Conservation (phyloP, 805 yeast genomes). For the Scheffersomyces coipomensis region DNA sequence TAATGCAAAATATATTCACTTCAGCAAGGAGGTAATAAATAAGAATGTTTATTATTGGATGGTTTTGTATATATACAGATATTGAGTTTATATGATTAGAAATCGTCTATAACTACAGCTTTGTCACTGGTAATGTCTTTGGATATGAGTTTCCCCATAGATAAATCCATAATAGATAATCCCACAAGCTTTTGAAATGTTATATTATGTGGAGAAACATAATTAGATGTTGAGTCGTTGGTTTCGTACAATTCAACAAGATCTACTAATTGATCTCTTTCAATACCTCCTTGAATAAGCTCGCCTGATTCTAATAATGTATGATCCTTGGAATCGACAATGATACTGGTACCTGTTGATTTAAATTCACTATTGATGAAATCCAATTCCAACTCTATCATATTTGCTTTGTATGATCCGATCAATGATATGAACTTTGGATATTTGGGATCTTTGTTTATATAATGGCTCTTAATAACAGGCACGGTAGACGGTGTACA, state of each 20-base stretch:
- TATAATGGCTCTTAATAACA: conserved; percentile 31
- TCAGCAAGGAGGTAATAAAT: too few relatives aligned
- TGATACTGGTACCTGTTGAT: conserved; percentile 36
- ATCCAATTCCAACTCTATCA: conserved; percentile 57
- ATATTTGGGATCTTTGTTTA: conserved; percentile 23
- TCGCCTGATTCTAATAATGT: conserved; percentile 65
- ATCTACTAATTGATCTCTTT: conserved; percentile 42
- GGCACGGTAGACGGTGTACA: conserved; percentile 60
- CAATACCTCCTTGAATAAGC: conserved; percentile 45
- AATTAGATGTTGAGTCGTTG: neutral
- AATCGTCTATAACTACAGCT: conserved; percentile 7
- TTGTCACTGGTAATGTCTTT: conserved; percentile 13
- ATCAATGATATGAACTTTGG: conserved; percentile 52
- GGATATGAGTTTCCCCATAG: conserved; percentile 46
- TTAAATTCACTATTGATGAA: conserved; percentile 33
- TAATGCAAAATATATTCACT: too few relatives aligned
- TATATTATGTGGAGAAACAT: conserved; percentile 21
- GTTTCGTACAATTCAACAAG: conserved; percentile 37
- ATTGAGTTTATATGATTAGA: too few relatives aligned
- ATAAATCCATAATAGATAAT: conserved; percentile 61
- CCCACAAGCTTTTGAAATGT: conserved; percentile 60
- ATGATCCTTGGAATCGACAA: conserved; percentile 62
- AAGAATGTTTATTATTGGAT: too few relatives aligned
- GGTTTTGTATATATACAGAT: too few relatives aligned
- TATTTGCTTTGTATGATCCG: conserved; percentile 67